Evolutionary conservation across 495 filamentous ascomycete genomes (phyloP), one percentile per base, ranked within the genome.

Genomic region (Venustampulla echinocandica): DNA sequence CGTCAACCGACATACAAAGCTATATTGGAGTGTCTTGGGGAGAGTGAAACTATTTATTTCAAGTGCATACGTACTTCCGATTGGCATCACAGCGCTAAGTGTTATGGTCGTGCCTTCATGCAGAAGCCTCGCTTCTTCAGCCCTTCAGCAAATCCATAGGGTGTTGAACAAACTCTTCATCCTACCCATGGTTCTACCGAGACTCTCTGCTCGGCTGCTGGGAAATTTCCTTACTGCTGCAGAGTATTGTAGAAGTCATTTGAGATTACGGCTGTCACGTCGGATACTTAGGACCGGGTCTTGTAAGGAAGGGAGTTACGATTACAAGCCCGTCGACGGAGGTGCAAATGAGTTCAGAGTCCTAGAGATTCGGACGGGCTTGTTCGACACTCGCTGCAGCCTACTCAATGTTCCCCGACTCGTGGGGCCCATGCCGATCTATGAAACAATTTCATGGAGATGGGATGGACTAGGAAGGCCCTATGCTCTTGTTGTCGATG

Each of bases 211-310:
- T 40, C 37, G 37, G 37, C 37, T 40, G 17, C 37, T 40, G 37
- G 37, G 37, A 40, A 40, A 40, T 40, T 40, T 40, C 37, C 37
- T 40, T 40, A 40, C 37, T 40, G 37, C 37, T 40, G 22, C 37
- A 40, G 37, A 40, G 37, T 20, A 40, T 40, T 40, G 37, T 40
- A 40, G 37, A 40, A 40, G 7, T 40, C 20, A 40, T 40, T 20
- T 40, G 37, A 40, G 37, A 40, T 40, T 40, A 40, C 37, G 13
- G 37, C 37, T 40, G 17, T 9, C 37, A 40, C 37, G 37, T 40
- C 37, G 37, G 37, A 40, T 40, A 40, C 37, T 40, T 40, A 40
- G 37, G 37, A 19, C 13, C 37, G 37, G 37, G 37, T 20, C 37
- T 40, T 19, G 37, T 20, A 40, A 40, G 37, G 37, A 40, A 19